A percentile compares a stretch with the other conserved stretches of the same genome.
Conservation (phyloP, 2,329 filamentous ascomycete genomes). For the Monosporascus sp. region DNA sequence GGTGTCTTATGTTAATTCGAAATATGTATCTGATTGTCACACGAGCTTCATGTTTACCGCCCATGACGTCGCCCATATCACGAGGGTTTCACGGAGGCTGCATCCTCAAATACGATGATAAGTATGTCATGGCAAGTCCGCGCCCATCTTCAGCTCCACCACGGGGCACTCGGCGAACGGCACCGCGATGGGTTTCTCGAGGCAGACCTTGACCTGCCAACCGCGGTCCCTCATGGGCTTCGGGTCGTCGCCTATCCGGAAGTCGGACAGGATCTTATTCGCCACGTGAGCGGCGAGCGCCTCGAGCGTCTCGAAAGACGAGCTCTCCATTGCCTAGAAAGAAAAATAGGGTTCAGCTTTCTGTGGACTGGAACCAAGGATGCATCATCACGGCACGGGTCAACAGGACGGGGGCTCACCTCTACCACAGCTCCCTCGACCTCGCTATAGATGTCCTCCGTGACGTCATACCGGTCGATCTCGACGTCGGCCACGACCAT, state of each 20-base stretch:
- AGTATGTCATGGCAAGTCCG: constrained; percentile 10
- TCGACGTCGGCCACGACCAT: constrained; percentile 58
- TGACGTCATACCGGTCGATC: constrained; percentile 46
- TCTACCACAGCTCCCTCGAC: constrained; percentile 58
- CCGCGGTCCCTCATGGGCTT: constrained; percentile 33
- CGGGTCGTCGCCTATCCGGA: constrained; percentile 27
- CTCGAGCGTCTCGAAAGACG: constrained; percentile 59
- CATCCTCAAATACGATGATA: no score
- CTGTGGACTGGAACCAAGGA: neutral
- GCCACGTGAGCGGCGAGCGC: constrained; percentile 49
- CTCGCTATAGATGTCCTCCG: constrained; percentile 44
- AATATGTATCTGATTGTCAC: no score
- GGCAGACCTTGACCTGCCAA: constrained; percentile 51
- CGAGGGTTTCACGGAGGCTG: no score
- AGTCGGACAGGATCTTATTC: constrained; percentile 38
- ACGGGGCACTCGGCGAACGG: constrained; percentile 65
- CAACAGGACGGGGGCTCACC: constrained; percentile 35
- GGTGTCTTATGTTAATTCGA: no score
- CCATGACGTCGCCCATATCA: no score
- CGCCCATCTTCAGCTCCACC: constrained; percentile 50
- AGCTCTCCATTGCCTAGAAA: constrained; percentile 45
- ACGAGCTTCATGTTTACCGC: no score
- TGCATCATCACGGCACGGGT: constrained; percentile 3
- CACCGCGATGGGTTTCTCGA: constrained; percentile 71
- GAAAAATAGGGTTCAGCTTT: neutral